Evolutionary conservation across 495 filamentous ascomycete species (phyloP), one percentile per base, ranked within the genome.

Genomic region (Hypoxylon lenormandii): DNA sequence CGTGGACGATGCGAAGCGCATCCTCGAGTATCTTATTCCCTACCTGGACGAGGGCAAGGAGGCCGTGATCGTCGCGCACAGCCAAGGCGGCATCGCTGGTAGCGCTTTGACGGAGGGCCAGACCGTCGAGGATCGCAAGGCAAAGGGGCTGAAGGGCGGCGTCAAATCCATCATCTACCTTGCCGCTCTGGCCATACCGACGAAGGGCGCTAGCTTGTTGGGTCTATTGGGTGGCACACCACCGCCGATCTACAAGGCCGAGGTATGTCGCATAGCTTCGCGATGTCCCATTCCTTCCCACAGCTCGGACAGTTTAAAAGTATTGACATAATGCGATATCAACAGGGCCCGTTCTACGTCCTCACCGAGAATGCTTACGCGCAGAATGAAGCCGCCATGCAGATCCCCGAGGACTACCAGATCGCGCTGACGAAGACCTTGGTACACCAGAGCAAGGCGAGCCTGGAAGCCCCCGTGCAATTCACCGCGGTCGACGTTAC

Each of bases 151-250:
- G 3, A 64, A 76, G 46, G 72, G 74, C 0, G 77, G 79, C 0
- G 74, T 83, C 19, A 60, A 70, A 16, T 59, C 72, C 21, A 59
- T 83, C 48, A 47, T 82, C 5, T 83, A 80, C 46, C 76, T 82
- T 10, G 52, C 71, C 7, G 66, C 67, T 3, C 37, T 74, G 11
- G 71, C 61, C 19, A 50, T 67, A 22, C 67, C 62, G 2, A 36
- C 8, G 11, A 66, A 63, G 28, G 66, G 67, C 11, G 45, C 13
- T 1, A 71, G 51, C 37, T 59, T 66, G 16, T 0, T 58, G 21
- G 51, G 45, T 6, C 10, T 63, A 13, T 5, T 74, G 30, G 67
- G 66, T 12, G 62, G 59, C 15, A 67, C 67, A 18, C 66, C 58
- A 3, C 57, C 62, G 42, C 67, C 71, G 12, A 67, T 66, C 12